These are phyloP conservation scores for Apiospora malaysiana DNA, from an alignment of 2,329 filamentous ascomycete species.

Conservation along the genomic window DNA sequence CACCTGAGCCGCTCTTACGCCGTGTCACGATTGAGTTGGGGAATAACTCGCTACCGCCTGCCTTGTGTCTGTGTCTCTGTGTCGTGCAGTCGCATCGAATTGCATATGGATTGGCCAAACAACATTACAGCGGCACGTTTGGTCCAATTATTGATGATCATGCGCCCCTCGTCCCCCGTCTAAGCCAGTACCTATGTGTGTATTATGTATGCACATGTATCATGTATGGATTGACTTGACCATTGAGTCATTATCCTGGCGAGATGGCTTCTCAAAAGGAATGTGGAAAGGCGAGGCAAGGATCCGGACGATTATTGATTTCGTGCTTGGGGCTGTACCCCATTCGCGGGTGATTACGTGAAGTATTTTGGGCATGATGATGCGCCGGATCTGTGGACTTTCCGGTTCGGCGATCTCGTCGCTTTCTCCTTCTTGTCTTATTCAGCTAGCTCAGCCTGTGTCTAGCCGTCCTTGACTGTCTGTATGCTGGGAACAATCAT, in stretches of 20 bases:
- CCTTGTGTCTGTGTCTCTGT: not conserved
- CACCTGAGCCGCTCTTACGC: not conserved
- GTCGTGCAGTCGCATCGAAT: not conserved
- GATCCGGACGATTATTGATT: not conserved
- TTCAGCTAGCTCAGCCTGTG: not conserved
- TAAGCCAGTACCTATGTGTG: not conserved
- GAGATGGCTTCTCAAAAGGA: not conserved
- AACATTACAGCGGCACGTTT: not conserved
- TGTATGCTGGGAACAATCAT: not conserved
- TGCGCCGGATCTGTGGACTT: not conserved
- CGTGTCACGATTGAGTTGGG: not conserved
- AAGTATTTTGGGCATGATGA: not conserved
- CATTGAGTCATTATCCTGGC: not conserved
- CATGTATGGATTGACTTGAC: not conserved
- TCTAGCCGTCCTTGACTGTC: not conserved
- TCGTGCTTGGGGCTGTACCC: slow-evolving; percentile 5
- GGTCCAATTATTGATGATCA: not conserved
- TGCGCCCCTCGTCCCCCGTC: no score
- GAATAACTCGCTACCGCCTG: not conserved
- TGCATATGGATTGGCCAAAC: not conserved
- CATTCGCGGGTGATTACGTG: not conserved
- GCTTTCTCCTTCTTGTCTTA: not conserved
- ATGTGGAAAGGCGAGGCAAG: not conserved
- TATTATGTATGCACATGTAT: not conserved
- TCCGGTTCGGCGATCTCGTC: not conserved